A percentile compares a stretch with the other conserved stretches of the same genome.
These are phyloP conservation scores for Rhodotorula paludigena DNA, from an alignment of 768 basidiomycete species.

Conservation along the genomic window DNA sequence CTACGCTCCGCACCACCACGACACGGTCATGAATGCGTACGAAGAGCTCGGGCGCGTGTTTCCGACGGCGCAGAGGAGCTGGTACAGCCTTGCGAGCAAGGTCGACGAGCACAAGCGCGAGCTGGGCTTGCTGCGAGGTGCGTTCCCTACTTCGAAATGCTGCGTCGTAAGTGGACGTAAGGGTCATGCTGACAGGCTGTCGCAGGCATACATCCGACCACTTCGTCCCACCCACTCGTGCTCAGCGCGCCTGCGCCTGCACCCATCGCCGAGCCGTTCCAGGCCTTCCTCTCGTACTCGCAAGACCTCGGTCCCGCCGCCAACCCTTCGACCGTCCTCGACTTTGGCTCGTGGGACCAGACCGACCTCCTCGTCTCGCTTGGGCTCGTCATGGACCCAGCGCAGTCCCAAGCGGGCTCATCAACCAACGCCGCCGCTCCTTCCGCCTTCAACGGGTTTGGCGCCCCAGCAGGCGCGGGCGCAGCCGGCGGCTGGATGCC, in stretches of 20 bases:
- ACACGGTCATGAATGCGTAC: conserved; percentile 22
- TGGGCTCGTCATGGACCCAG: conserved; percentile 24
- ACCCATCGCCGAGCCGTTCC: conserved; percentile 23
- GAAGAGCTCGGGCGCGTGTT: conserved; percentile 17
- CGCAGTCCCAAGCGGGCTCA: too few relatives aligned
- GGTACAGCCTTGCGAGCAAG: background rate
- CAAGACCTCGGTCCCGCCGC: conserved; percentile 21
- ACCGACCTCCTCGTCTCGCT: conserved; percentile 28
- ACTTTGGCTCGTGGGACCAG: conserved; percentile 35
- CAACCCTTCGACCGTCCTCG: conserved; percentile 18
- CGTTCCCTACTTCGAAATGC: background rate
- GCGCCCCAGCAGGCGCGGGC: background rate
- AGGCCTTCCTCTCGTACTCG: conserved; percentile 28
- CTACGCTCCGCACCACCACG: conserved; percentile 32
- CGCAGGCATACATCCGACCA: conserved; percentile 20
- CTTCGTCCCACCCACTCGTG: background rate
- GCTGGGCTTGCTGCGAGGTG: conserved; percentile 18
- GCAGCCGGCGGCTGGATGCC: background rate
- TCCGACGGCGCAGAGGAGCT: background rate
- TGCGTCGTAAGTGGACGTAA: too few relatives aligned
- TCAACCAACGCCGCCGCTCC: background rate
- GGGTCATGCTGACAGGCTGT: background rate
- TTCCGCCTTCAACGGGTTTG: too few relatives aligned
- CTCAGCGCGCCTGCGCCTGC: background rate
- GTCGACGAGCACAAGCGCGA: conserved; percentile 27